Conservation (phyloP, 495 filamentous ascomycete genomes). For the Aspergillus indologenus region DNA sequence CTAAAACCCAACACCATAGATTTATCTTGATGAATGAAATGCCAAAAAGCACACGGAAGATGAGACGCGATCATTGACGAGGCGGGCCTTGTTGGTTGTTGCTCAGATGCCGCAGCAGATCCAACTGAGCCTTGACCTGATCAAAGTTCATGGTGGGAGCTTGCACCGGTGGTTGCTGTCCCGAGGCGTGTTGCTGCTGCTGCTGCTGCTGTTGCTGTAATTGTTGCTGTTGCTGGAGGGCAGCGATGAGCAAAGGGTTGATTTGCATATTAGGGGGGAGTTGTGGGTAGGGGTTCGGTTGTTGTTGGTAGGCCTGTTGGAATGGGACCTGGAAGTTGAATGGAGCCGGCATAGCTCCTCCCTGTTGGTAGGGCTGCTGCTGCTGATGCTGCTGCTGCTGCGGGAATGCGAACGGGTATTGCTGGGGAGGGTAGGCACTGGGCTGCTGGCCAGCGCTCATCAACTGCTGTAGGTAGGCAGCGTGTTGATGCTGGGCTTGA, state of each 20-base stretch:
- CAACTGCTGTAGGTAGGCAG: conserved; percentile 7
- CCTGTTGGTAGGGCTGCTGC: conserved; percentile 30
- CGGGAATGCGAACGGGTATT: conserved; percentile 29
- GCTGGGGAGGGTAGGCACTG: conserved; percentile 29
- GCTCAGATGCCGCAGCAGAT: conserved; percentile 43
- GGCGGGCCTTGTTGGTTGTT: conserved; percentile 35
- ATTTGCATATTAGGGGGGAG: conserved; percentile 55
- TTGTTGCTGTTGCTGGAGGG: conserved; percentile 43
- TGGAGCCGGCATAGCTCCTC: conserved; percentile 28
- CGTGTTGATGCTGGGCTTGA: conserved; percentile 23
- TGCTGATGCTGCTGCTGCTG: conserved; percentile 36
- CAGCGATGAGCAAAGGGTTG: conserved; percentile 63
- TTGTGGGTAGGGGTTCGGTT: conserved; percentile 34
- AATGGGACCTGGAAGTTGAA: conserved; percentile 42
- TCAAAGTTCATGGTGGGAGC: conserved; percentile 38
- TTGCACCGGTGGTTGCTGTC: conserved; percentile 44
- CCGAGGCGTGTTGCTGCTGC: conserved; percentile 32
- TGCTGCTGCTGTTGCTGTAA: conserved; percentile 39
- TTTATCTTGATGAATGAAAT: neutral
- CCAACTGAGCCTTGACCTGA: conserved; percentile 46
- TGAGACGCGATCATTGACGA: conserved; percentile 26
- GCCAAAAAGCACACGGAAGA: conserved; percentile 10
- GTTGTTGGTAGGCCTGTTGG: conserved; percentile 38
- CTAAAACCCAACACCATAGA: conserved; percentile 16
- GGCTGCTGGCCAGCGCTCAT: conserved; percentile 26